phyloP scores from a whole-genome alignment of 495 filamentous ascomycete genomes.

The Podospora pseudopauciseta region DNA sequence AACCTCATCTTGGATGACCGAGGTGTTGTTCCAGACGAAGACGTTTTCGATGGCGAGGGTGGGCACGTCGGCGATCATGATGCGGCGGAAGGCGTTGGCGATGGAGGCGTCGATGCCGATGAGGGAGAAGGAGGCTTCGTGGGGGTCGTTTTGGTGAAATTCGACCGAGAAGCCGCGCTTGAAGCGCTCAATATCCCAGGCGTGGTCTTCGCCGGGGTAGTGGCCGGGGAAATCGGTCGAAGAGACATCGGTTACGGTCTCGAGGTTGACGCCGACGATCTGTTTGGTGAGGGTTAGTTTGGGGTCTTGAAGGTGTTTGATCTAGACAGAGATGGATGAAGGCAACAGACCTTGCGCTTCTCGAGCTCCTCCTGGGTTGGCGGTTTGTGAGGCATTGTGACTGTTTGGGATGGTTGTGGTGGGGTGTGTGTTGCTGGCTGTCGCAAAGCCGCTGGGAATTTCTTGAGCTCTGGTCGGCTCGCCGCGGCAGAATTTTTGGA shows the following conservation, averaged over 20 bases:
- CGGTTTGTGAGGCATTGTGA: conserved; percentile 42
- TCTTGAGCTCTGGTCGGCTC: conserved; percentile 15
- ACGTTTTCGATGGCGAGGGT: conserved; percentile 89
- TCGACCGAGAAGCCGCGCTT: conserved; percentile 63
- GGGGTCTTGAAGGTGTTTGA: background rate
- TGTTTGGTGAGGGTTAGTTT: conserved; percentile 32
- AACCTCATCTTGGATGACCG: conserved; percentile 95
- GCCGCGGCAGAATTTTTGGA: conserved; percentile 33
- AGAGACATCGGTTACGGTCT: conserved; percentile 83
- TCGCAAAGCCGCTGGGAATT: conserved; percentile 19
- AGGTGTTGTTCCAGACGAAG: conserved; percentile 91
- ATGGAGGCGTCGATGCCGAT: conserved; percentile 88
- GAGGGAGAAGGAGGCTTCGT: conserved; percentile 81
- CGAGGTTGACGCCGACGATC: conserved; percentile 80
- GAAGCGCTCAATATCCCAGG: conserved; percentile 79
- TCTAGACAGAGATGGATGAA: background rate
- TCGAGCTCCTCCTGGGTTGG: conserved; percentile 41
- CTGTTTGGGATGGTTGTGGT: conserved; percentile 15
- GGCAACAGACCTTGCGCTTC: conserved; percentile 38
- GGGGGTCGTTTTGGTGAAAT: conserved; percentile 74
- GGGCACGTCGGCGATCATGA: conserved; percentile 92
- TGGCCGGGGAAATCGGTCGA: conserved; percentile 88
- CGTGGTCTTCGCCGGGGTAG: conserved; percentile 85
- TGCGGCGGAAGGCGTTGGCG: conserved; percentile 97
- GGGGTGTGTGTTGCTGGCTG: conserved; percentile 16